Conservation (phyloP, 2,329 filamentous ascomycete genomes). For the Nemania abortiva region DNA sequence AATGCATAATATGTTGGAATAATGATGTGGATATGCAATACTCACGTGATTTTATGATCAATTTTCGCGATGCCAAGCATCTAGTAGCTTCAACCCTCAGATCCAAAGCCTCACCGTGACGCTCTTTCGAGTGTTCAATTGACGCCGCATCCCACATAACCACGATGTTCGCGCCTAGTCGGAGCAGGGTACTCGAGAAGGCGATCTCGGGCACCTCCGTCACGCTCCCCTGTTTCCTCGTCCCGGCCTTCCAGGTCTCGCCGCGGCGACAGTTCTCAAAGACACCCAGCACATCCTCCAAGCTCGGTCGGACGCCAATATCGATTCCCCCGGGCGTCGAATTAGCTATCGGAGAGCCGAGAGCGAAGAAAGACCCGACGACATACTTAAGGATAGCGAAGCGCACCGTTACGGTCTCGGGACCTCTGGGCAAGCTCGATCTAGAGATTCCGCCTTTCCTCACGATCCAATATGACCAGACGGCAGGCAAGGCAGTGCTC, state of each 20-base stretch:
- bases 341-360: constrained; percentile 75
- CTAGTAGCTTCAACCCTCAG: constrained; percentile 27
- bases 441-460: constrained; percentile 85
- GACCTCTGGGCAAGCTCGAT: constrained; percentile 83
- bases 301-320: constrained; percentile 85
- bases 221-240: constrained; percentile 77
- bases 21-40: constrained; percentile 26
- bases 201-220: constrained; percentile 62
- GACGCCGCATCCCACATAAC: constrained; percentile 31
- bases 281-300: constrained; percentile 75
- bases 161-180: constrained; percentile 74
- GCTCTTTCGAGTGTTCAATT: constrained; percentile 36
- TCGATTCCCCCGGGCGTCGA: constrained; percentile 87
- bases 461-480: constrained; percentile 74
- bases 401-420: constrained; percentile 79
- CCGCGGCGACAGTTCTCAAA: constrained; percentile 75
- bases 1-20: constrained; percentile 6
- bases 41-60: constrained; percentile 33
- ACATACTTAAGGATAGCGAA: constrained; percentile 72
- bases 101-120: constrained; percentile 23
- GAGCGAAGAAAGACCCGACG: constrained; percentile 64
- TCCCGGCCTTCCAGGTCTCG: constrained; percentile 73
- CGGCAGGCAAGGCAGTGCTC: constrained; percentile 73
- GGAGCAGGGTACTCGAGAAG: constrained; percentile 70
- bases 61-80: constrained; percentile 45